Evolutionary conservation across 148 eudicot genomes (phyloP).

Genomic region (Persicaria maculosa): DNA sequence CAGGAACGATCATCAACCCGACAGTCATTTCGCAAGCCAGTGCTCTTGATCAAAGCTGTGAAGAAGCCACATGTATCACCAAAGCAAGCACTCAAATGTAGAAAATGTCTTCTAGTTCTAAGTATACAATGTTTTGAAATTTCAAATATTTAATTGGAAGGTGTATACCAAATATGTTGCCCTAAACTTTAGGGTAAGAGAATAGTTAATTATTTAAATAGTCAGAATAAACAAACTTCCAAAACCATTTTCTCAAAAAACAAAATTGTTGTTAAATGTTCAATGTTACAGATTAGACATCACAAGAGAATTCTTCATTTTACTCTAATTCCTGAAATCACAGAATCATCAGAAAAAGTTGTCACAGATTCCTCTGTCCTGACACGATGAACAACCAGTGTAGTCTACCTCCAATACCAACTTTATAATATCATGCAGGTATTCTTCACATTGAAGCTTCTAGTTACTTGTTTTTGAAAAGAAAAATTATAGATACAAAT

Average conservation of each 20-base stretch:
- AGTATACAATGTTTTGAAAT: not conserved
- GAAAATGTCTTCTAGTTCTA: not conserved
- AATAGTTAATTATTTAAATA: not conserved
- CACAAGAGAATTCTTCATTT: too few relatives aligned
- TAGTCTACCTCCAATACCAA: too few relatives aligned
- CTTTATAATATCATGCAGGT: not conserved
- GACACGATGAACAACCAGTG: too few relatives aligned
- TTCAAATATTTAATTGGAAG: not conserved
- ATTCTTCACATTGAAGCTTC: not conserved
- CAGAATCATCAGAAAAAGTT: not conserved
- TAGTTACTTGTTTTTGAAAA: too few relatives aligned
- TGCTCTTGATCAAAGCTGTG: constrained; percentile 81
- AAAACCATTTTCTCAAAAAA: too few relatives aligned
- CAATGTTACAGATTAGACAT: too few relatives aligned
- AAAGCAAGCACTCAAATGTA: not conserved
- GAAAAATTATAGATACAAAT: not conserved
- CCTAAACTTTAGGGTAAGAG: not conserved
- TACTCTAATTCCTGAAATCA: not conserved
- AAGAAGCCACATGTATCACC: not conserved
- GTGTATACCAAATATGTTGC: not conserved
- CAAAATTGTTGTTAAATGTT: too few relatives aligned
- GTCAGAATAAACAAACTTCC: not conserved
- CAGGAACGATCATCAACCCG: constrained; percentile 82
- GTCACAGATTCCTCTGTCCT: not conserved
- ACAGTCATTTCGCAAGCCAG: constrained; percentile 74